Evolutionary conservation across 208 protist species (phyloP), one percentile per base, ranked within the genome.

Genomic region (Eutreptiella sp.): DNA sequence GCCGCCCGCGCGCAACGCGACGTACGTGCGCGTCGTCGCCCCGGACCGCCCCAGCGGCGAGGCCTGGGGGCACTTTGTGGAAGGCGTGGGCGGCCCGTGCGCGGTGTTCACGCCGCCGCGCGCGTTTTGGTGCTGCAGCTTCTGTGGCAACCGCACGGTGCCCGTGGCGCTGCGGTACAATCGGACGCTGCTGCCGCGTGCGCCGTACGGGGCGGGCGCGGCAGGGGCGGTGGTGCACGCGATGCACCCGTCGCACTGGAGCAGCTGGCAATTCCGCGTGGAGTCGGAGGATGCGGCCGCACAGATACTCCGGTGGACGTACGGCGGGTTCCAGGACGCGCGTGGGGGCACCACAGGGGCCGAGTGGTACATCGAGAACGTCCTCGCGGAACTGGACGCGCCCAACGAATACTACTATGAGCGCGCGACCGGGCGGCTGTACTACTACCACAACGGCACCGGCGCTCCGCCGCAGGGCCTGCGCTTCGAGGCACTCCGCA

Each of bases 241-340:
- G n/a, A 71, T 47, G 63, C 45, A 64, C 3, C 53, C 65, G 19
- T 4, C n/a, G 2, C 64, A 64, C 1, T 73, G 54, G 66, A 32
- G 29, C 1, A 63, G 24, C 11, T 73, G 68, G 68, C 64, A 60
- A 57, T 73, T 73, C 24, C 21, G 38, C 26, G 48, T 72, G 11
- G 66, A 52, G 4, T n/a, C 16, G 2, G 29, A 63, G 19, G 4
- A 72, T n/a, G 4, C 4, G 5, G 2, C 9, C n/a, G 65, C 3
- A 21, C 23, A 35, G n/a, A 59, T 36, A 16, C 57, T 68, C 39
- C 42, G 26, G 0, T 72, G 34, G 32, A 43, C 34, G 16, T 28
- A 52, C 7, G 68, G 68, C 11, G 68, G 68, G 5, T 73, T 73
- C 65, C 68, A 74, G 43, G 70, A 53, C 27, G 61, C 61, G 14